Evolutionary conservation across 1,139 yeast genomes (phyloP).

Genomic region (Groenewaldozyma auringiensis): DNA sequence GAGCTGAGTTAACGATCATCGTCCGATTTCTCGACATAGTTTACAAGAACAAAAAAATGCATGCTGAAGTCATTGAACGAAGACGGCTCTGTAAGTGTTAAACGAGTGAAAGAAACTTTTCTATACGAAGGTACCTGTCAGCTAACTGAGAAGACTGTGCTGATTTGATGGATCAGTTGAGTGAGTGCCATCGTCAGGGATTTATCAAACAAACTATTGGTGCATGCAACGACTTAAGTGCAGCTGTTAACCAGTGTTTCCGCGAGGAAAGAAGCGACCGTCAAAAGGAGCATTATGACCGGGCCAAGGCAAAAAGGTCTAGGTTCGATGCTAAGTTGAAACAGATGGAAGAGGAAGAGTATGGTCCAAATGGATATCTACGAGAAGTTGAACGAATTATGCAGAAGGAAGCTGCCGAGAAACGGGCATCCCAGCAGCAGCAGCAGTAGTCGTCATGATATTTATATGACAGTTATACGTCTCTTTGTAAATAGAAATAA

Average conservation of each 20-base stretch:
- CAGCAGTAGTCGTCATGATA: background rate
- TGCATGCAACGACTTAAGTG: constrained; percentile 75
- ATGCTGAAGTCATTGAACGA: constrained; percentile 25
- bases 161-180: constrained; percentile 77
- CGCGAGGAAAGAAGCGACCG: constrained; percentile 68
- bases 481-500: background rate
- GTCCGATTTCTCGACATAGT: background rate
- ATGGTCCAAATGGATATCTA: constrained; percentile 68
- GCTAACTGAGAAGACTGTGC: constrained; percentile 47
- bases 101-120: background rate
- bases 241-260: constrained; percentile 68
- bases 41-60: constrained; percentile 15
- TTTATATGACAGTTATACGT: background rate
- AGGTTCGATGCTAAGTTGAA: constrained; percentile 50
- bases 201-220: constrained; percentile 74
- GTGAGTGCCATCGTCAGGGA: constrained; percentile 75
- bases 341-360: constrained; percentile 64
- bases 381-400: constrained; percentile 42
- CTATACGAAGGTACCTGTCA: background rate
- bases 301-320: constrained; percentile 51
- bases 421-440: constrained; percentile 3
- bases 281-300: constrained; percentile 53
- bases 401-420: background rate
- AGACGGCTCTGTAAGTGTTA: constrained; percentile 21
- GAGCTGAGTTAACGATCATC: background rate